Percentiles rank a stretch among this genome's conserved stretches.
Evolutionary conservation across 768 basidiomycete species (phyloP).

Genomic region (Rhodotorula kratochvilovae): DNA sequence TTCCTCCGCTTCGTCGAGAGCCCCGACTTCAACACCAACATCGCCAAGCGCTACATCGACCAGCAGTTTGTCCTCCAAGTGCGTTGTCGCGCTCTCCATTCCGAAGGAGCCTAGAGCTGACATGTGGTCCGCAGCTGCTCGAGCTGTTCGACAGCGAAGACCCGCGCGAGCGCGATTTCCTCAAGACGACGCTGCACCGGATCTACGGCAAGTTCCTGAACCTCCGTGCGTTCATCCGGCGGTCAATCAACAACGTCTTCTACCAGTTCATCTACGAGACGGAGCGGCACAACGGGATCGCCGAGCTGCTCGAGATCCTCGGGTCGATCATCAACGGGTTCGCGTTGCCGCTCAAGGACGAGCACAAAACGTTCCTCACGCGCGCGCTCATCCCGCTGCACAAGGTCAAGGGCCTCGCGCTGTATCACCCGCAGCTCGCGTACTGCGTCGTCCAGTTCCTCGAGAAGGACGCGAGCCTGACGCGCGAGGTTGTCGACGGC

Average conservation of each 20-base stretch:
- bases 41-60: constrained; percentile 96
- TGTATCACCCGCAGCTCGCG: constrained; percentile 98
- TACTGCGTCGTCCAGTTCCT: constrained; percentile 99
- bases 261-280: constrained; percentile 99
- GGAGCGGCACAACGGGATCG: constrained; percentile 97
- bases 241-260: constrained; percentile 99
- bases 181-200: constrained; percentile 96
- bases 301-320: constrained; percentile 93
- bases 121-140: constrained; percentile 68
- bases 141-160: constrained; percentile 99
- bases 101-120: too few species aligned
- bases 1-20: constrained; percentile 98
- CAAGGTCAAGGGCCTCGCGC: constrained; percentile 91
- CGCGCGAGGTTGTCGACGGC: constrained; percentile 92
- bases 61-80: constrained; percentile 81
- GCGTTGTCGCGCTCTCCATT: too few species aligned
- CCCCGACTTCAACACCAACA: constrained; percentile 94
- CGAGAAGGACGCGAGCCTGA: constrained; percentile 87
- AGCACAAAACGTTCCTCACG: constrained; percentile 96
- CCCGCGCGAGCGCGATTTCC: constrained; percentile 95
- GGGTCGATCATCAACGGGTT: constrained; percentile 99
- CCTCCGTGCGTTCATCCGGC: constrained; percentile 93
- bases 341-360: constrained; percentile 93
- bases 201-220: constrained; percentile 99
- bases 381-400: constrained; percentile 90